Evolutionary conservation across 23 red algal genomes (phyloP), one percentile per base, ranked within the genome.

Genomic region (Gracilaria gracilis): DNA sequence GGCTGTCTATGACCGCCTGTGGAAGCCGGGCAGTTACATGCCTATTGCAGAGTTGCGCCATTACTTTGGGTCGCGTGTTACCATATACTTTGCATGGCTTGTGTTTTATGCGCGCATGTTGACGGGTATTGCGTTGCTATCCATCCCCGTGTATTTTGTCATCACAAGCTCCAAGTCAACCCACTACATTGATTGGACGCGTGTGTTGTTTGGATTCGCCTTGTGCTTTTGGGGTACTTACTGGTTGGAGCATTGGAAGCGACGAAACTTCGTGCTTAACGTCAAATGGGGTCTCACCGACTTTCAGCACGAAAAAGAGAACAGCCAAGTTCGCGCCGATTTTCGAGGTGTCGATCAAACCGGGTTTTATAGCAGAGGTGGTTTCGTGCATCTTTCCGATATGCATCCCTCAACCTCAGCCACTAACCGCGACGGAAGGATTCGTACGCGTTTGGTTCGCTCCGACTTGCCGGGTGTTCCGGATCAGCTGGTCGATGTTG

Each of bases 71-170:
- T 15, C 92, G 1, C 92, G 84, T 0, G 82, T 87, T 9, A 86
- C 92, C 44, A 69, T 95, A 20, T 95, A 95, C 46, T 88, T 95
- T 54, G 92, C 92, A 21, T 95, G 72, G 72, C 47, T 87, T n/a
- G 48, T 82, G 47, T 80, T 87, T 57, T 81, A 61, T 55, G 84
- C 82, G 3, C 82, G 84, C 19, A 77, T 81, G 39, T 82, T 95
- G 57, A 32, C 46, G 37, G 84, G 70, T 23, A 70, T 87, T 49
- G 81, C 90, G 25, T 37, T 69, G 16, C 23, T 93, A 36, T 62
- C 67, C 33, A 42, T 86, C 28, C 90, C 90, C 33, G 80, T 80
- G 23, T 88, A 75, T 47, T 61, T 88, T 24, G 23, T 67, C 8
- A 61, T 80, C 27, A 29, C 36, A 12, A 29, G 48, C 35, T 77